Base-by-base conservation (phyloP, 2,329 filamentous ascomycete species). In the Aaosphaeria arxii region DNA sequence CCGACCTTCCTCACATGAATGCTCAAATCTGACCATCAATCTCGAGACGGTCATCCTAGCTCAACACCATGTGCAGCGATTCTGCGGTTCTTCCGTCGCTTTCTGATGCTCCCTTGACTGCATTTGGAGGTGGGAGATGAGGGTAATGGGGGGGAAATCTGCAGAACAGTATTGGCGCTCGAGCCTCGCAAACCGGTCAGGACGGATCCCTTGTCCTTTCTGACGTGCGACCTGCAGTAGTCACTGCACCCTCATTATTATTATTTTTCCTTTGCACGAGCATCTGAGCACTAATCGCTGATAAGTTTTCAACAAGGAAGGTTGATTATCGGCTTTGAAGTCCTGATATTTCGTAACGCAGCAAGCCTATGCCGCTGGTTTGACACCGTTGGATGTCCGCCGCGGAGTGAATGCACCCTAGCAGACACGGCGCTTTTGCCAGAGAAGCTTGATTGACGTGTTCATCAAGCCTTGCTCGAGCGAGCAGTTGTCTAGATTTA, bases 381-480 rank as follows among this genome's bases (percentile, higher is more conserved):
- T 43, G 44, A 48, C 48, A 44, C 46, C 49, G 48, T 50, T 49
- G 50, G 17, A 30, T n/a, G 35, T 46, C 46, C 42, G 44, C 41
- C 50, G 48, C 43, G 43, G 41, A 33, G 36, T 30, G 11, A 36
- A 17, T 31, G 31, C 40, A 46, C 50, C 48, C 43, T 51, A 46
- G 49, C 55, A 43, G 55, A 51, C 53, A 50, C 46, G 43, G 49
- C 45, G 55, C 17, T 33, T 31, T 45, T 43, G 47, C 42, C 13
- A 32, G 48, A 45, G 54, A 61, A 56, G 58, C 58, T 61, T 61
- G 57, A 52, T 64, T 56, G 61, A 62, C 59, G 56, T 58, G 59
- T 61, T 59, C 55, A 24, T 57, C 49, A 61, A 59, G 57, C 57
- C 60, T 62, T 58, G 50, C 59, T 49, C 48, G 48, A 49, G 51